Percentiles rank a stretch among this genome's conserved stretches.
Evolutionary conservation across 495 filamentous ascomycete genomes (phyloP).

Genomic region (Penicillium pulvis): DNA sequence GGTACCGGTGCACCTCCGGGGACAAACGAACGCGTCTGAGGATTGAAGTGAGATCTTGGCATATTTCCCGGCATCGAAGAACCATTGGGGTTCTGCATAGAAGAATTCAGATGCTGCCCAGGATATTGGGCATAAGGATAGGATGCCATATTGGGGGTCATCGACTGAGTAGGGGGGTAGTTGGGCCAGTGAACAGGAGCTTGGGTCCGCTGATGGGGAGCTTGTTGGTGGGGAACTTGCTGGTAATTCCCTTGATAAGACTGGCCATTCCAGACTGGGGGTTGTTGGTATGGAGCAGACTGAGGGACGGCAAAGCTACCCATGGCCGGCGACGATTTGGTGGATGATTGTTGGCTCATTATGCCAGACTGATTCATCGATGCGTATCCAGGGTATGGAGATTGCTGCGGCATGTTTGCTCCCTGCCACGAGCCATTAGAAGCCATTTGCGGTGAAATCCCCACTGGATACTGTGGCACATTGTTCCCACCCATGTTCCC

Average conservation of each 20-base stretch:
- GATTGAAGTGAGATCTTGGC: constrained; percentile 84
- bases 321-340: constrained; percentile 46
- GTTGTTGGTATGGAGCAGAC: constrained; percentile 33
- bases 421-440: constrained; percentile 44
- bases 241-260: constrained; percentile 48
- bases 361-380: constrained; percentile 43
- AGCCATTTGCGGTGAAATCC: constrained; percentile 42
- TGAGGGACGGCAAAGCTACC: constrained; percentile 43
- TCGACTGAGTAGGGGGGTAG: constrained; percentile 33
- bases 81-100: constrained; percentile 59
- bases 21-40: constrained; percentile 87
- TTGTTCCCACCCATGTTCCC: constrained; percentile 36
- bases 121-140: constrained; percentile 81
- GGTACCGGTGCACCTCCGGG: constrained; percentile 50
- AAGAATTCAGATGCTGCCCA: constrained; percentile 63
- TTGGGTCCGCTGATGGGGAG: constrained; percentile 5
- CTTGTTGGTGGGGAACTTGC: neutral
- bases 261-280: constrained; percentile 36
- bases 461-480: constrained; percentile 39
- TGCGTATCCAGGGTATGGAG: constrained; percentile 42
- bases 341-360: constrained; percentile 40
- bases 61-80: constrained; percentile 83
- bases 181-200: constrained; percentile 41
- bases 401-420: constrained; percentile 38
- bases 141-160: constrained; percentile 50